Evolutionary conservation across 352 stramenopile species (phyloP).

Genomic region (Phytophthora nicotianae): DNA sequence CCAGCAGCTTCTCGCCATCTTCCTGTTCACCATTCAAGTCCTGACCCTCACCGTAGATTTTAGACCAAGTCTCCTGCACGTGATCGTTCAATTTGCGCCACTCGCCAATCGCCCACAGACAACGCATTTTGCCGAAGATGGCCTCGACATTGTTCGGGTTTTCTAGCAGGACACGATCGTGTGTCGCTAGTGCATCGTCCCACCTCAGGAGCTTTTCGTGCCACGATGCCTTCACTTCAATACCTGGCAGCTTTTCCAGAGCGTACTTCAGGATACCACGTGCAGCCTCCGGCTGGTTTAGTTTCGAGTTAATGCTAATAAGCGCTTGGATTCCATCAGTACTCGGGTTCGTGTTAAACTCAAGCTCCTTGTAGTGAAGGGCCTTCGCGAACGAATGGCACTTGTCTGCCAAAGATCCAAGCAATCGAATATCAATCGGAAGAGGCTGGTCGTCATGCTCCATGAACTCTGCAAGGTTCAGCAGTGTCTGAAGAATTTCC

Average conservation of each 20-base stretch:
- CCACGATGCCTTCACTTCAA: constrained; percentile 96
- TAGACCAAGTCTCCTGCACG: constrained; percentile 85
- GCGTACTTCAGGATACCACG: constrained; percentile 97
- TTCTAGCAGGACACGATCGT: constrained; percentile 85
- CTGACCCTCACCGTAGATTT: constrained; percentile 76
- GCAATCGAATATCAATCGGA: constrained; percentile 96
- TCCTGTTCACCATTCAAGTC: constrained; percentile 48
- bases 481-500: constrained; percentile 97
- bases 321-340: constrained; percentile 96
- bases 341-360: constrained; percentile 94
- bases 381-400: constrained; percentile 99
- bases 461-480: constrained; percentile 99
- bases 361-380: constrained; percentile 98
- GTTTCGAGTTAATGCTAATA: constrained; percentile 99
- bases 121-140: constrained; percentile 98
- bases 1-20: constrained; percentile 59
- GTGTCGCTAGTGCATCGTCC: constrained; percentile 95
- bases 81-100: constrained; percentile 97
- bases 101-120: constrained; percentile 97
- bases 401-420: constrained; percentile 97
- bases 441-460: constrained; percentile 98
- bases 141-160: constrained; percentile 92
- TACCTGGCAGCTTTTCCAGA: constrained; percentile 68
- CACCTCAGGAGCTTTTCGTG: constrained; percentile 98
- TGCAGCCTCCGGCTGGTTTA: constrained; percentile 96